A percentile compares a stretch with the other conserved stretches of the same genome.
phyloP scores from a whole-genome alignment of 164 flowering plant genomes.

The Umbilicus rupestris region DNA sequence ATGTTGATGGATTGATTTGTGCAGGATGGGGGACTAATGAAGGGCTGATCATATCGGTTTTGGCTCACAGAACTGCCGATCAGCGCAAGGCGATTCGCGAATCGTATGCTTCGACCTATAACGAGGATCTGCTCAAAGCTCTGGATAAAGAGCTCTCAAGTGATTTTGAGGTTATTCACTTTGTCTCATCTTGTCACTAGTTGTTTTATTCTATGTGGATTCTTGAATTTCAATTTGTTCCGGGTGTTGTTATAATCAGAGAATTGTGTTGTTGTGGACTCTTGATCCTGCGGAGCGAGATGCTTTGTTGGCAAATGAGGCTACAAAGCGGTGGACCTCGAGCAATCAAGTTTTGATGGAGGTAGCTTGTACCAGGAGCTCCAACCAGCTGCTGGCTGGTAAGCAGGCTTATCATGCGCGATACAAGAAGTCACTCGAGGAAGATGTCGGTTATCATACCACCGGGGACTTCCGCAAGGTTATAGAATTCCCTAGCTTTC shows the following conservation, averaged over 20 bases:
- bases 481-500: neutral
- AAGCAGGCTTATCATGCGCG: conserved; percentile 66
- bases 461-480: conserved; percentile 69
- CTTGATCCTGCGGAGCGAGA: conserved; percentile 64
- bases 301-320: conserved; percentile 57
- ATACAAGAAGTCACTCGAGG: conserved; percentile 65
- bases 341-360: conserved; percentile 52
- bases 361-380: conserved; percentile 61
- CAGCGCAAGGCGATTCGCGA: conserved; percentile 47
- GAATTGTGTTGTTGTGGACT: conserved; percentile 50
- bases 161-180: conserved; percentile 59
- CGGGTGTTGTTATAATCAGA: conserved; percentile 14
- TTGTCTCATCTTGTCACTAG: neutral
- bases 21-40: conserved; percentile 92
- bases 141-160: conserved; percentile 57
- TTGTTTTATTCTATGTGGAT: neutral
- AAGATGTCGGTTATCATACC: conserved; percentile 70
- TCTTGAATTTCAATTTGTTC: neutral
- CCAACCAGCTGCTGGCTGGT: conserved; percentile 37
- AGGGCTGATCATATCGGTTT: conserved; percentile 44
- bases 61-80: conserved; percentile 65
- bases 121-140: conserved; percentile 62
- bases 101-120: conserved; percentile 42
- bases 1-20: conserved; percentile 6
- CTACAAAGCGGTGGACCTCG: conserved; percentile 41